phyloP scores from a whole-genome alignment of 23 red algal genomes.

The Porphyridium purpureum region DNA sequence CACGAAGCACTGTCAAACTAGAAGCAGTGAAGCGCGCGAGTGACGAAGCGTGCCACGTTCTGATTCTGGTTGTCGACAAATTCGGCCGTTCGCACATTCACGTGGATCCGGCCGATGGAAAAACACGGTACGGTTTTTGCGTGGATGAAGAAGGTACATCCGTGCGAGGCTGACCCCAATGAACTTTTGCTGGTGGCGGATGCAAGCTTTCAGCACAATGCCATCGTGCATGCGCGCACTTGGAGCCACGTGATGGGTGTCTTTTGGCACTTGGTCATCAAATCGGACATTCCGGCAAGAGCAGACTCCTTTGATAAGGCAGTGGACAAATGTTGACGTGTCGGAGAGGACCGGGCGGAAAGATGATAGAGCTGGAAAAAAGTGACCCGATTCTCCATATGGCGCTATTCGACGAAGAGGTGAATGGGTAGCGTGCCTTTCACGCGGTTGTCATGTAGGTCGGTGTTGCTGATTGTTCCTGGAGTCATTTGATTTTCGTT shows the following conservation, averaged over 20 bases:
- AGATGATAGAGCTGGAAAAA: conserved; percentile 75
- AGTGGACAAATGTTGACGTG: conserved; percentile 58
- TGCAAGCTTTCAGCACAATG: conserved; percentile 72
- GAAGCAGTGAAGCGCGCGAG: conserved; percentile 44
- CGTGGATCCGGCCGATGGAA: conserved; percentile 65
- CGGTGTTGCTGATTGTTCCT: too few relatives aligned
- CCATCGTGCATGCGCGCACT: conserved; percentile 44
- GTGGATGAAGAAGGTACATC: conserved; percentile 29
- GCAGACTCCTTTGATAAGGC: conserved; percentile 80
- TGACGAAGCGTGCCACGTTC: conserved; percentile 42
- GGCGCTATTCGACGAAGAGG: conserved; percentile 34
- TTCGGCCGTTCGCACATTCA: conserved; percentile 83
- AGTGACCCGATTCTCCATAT: conserved; percentile 66
- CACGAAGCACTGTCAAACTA: conserved; percentile 27
- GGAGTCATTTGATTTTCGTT: too few relatives aligned
- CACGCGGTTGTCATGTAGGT: too few relatives aligned
- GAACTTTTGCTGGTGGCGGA: conserved; percentile 87
- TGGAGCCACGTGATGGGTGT: conserved; percentile 62
- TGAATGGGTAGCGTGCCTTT: too few relatives aligned
- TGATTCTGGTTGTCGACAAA: conserved; percentile 83
- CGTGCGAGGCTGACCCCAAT: conserved; percentile 25
- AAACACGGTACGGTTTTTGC: conserved; percentile 69
- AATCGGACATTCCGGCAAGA: conserved; percentile 73
- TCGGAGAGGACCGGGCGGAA: conserved; percentile 69
- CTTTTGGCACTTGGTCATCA: conserved; percentile 59